Evolutionary conservation across 805 yeast genomes (phyloP).

Genomic region (Kockiozyma suomiensis): DNA sequence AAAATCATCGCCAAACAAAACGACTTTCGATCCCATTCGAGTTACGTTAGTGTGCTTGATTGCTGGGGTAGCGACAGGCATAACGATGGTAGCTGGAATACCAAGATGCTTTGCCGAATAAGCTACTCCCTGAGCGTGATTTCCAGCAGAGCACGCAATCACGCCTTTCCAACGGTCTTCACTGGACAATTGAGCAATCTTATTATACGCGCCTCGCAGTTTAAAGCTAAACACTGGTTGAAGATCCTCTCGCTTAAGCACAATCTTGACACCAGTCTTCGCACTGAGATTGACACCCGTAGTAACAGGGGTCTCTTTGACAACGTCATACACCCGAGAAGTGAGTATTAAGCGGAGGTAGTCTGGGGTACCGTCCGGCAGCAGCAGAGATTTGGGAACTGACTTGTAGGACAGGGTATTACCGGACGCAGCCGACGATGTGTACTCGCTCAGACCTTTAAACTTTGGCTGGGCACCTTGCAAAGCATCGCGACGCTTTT

Average conservation of each 20-base stretch:
- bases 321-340: constrained; percentile 91
- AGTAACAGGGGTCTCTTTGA: constrained; percentile 84
- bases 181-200: constrained; percentile 78
- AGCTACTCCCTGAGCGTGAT: constrained; percentile 99
- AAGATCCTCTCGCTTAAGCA: constrained; percentile 87
- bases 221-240: constrained; percentile 95
- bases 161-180: constrained; percentile 77
- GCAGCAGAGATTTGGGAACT: constrained; percentile 29
- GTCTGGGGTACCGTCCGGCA: constrained; percentile 71
- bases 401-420: constrained; percentile 12
- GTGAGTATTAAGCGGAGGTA: constrained; percentile 87
- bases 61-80: constrained; percentile 97
- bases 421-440: constrained; percentile 6
- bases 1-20: constrained; percentile 88
- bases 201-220: constrained; percentile 95
- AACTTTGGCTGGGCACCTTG: constrained; percentile 16
- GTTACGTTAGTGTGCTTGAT: constrained; percentile 91
- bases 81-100: constrained; percentile 93
- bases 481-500: constrained; percentile 7
- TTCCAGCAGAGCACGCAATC: constrained; percentile 98
- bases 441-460: constrained; percentile 17
- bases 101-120: constrained; percentile 80
- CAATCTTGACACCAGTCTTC: constrained; percentile 72
- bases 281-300: constrained; percentile 74
- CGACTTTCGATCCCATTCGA: constrained; percentile 91